phyloP scores from a whole-genome alignment of 495 filamentous ascomycete genomes.

The Penicillium ucsense region DNA sequence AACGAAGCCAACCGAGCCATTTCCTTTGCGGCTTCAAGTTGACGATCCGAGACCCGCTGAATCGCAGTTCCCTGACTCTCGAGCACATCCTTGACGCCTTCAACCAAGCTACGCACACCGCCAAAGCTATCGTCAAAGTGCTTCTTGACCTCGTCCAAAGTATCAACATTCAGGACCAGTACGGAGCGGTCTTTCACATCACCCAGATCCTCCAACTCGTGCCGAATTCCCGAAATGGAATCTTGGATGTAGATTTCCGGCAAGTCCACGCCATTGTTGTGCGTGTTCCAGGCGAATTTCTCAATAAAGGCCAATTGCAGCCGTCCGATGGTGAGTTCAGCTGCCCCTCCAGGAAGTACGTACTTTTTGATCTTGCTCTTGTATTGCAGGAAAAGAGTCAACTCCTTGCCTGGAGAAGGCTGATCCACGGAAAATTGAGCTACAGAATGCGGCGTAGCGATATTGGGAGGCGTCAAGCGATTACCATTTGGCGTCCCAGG shows the following conservation, averaged over 20 bases:
- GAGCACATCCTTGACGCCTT: constrained; percentile 68
- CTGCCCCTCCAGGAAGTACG: constrained; percentile 71
- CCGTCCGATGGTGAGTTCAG: constrained; percentile 73
- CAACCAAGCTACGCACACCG: constrained; percentile 67
- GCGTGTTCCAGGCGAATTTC: constrained; percentile 97
- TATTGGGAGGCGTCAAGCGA: constrained; percentile 14
- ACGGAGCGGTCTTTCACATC: constrained; percentile 95
- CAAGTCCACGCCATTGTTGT: constrained; percentile 83
- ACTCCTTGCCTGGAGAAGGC: constrained; percentile 71
- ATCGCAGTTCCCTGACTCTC: constrained; percentile 71
- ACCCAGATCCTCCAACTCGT: constrained; percentile 88
- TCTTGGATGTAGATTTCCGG: constrained; percentile 98
- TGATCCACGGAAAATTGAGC: constrained; percentile 56
- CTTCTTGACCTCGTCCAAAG: constrained; percentile 91
- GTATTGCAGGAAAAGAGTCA: constrained; percentile 95
- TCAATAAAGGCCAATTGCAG: constrained; percentile 98
- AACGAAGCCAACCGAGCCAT: constrained; percentile 71
- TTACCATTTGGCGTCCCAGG: constrained; percentile 29
- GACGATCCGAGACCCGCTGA: constrained; percentile 81
- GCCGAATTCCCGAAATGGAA: constrained; percentile 82
- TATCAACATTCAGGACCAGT: constrained; percentile 85
- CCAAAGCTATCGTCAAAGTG: constrained; percentile 90
- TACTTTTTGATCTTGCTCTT: constrained; percentile 96
- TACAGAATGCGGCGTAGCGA: constrained; percentile 31
- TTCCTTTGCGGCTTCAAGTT: constrained; percentile 85